These are phyloP conservation scores for Alternaria angustiovoidea DNA, from an alignment of 2,329 filamentous ascomycete genomes.

Conservation along the genomic window DNA sequence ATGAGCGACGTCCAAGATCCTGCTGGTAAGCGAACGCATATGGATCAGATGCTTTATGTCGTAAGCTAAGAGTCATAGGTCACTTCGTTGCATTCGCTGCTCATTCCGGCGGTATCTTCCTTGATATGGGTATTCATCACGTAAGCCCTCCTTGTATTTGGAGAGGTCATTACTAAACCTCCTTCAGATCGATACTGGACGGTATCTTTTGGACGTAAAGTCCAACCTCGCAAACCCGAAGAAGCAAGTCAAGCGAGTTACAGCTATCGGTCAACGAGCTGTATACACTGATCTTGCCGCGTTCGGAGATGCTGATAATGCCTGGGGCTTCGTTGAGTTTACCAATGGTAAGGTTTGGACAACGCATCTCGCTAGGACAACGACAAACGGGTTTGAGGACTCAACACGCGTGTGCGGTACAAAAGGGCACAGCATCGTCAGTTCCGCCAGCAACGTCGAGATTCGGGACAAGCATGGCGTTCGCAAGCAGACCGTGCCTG, in stretches of 20 bases:
- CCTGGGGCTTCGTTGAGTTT: constrained; percentile 15
- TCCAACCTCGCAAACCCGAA: constrained; percentile 9
- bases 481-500: constrained; percentile 6
- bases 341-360: constrained; percentile 16
- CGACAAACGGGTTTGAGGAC: background rate
- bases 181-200: constrained; percentile 1
- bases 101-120: background rate
- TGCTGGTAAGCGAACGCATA: background rate
- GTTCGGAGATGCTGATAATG: constrained; percentile 15
- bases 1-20: constrained; percentile 8
- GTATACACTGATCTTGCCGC: constrained; percentile 10
- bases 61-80: background rate
- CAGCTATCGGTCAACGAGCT: constrained; percentile 11
- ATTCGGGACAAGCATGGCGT: constrained; percentile 17
- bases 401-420: background rate
- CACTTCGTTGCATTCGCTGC: background rate
- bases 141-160: no score
- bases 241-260: constrained; percentile 13
- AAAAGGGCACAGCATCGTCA: background rate
- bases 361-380: constrained; percentile 7
- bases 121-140: background rate
- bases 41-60: background rate
- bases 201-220: constrained; percentile 9
- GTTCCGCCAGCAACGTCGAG: constrained; percentile 11
- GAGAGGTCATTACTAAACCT: background rate